Conservation (phyloP, 1,284 basidiomycete genomes). For the Macrocybe sp. region DNA sequence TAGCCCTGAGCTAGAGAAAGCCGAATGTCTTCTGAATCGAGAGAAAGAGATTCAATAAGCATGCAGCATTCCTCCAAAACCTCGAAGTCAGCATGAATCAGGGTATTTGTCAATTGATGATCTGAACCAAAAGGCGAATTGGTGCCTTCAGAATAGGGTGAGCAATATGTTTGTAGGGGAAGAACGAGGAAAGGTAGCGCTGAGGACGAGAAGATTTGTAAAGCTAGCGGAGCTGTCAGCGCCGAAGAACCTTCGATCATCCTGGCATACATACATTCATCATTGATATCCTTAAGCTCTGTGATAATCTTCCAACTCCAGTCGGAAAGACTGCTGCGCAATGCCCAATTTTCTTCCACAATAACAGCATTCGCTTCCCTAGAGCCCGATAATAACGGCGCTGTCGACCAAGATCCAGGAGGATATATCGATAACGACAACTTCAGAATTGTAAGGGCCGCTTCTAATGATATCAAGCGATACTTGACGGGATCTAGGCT, state of each 20-base stretch:
- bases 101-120: conserved; percentile 39
- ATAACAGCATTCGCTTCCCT: conserved; percentile 12
- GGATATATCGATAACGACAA: conserved; percentile 69
- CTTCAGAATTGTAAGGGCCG: conserved; percentile 62
- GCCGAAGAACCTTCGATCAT: background rate
- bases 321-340: conserved; percentile 58
- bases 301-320: conserved; percentile 76
- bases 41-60: conserved; percentile 67
- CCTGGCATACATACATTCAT: conserved; percentile 42
- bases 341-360: conserved; percentile 54
- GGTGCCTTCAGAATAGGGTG: conserved; percentile 40
- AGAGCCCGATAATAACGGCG: conserved; percentile 6
- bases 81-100: conserved; percentile 67
- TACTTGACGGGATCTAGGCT: conserved; percentile 63
- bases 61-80: conserved; percentile 68
- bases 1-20: conserved; percentile 65
- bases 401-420: conserved; percentile 53
- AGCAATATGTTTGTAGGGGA: conserved; percentile 51
- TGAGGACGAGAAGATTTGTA: conserved; percentile 53
- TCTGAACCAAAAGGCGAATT: conserved; percentile 37
- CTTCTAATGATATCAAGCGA: conserved; percentile 60
- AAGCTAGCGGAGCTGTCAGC: conserved; percentile 27
- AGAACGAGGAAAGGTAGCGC: conserved; percentile 59
- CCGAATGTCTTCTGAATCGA: conserved; percentile 72
- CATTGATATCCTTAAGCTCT: conserved; percentile 58